A percentile compares a stretch with the other conserved stretches of the same genome.
Evolutionary conservation across 495 filamentous ascomycete genomes (phyloP).

Genomic region (Filosporella fistucella): DNA sequence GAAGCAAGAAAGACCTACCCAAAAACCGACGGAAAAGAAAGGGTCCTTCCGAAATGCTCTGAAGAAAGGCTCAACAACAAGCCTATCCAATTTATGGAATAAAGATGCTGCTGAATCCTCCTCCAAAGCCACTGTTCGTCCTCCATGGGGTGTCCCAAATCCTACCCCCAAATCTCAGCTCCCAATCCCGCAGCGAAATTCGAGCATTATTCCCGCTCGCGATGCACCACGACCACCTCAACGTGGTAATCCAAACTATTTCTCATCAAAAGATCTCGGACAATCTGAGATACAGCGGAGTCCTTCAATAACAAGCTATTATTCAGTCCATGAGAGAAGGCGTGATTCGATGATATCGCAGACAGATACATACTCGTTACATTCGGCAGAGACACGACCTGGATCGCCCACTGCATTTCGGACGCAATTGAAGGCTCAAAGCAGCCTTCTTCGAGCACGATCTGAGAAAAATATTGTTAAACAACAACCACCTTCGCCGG

Average conservation of each 20-base stretch:
- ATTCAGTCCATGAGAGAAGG: slow-evolving; percentile 47
- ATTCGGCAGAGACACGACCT: slow-evolving; percentile 37
- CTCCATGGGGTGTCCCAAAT: slow-evolving; percentile 17
- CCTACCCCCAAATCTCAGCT: slow-evolving; percentile 11
- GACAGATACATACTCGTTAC: slow-evolving; percentile 56
- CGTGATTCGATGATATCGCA: slow-evolving; percentile 54
- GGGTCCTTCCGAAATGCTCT: slow-evolving; percentile 24
- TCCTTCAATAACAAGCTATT: slow-evolving; percentile 40
- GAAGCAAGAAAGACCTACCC: slow-evolving; percentile 9
- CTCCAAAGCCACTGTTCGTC: slow-evolving; percentile 9
- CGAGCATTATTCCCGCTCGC: slow-evolving; percentile 17
- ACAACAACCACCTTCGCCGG: slow-evolving; percentile 21
- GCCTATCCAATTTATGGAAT: slow-evolving; percentile 24
- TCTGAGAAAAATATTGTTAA: slow-evolving; percentile 39
- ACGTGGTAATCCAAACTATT: slow-evolving; percentile 30
- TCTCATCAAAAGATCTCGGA: slow-evolving; percentile 28
- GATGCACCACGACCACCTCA: slow-evolving; percentile 37
- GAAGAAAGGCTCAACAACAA: slow-evolving; percentile 20
- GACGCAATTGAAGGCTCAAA: slow-evolving; percentile 44
- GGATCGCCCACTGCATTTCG: slow-evolving; percentile 41
- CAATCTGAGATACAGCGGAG: slow-evolving; percentile 19
- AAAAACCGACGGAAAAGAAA: slow-evolving; percentile 23
- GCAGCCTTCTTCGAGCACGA: slow-evolving; percentile 40
- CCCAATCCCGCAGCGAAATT: slow-evolving; percentile 16
- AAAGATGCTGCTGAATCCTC: slow-evolving; percentile 18